Evolutionary conservation across 148 eudicot genomes (phyloP), one percentile per base, ranked within the genome.

Genomic region (Nepenthes gracilis): DNA sequence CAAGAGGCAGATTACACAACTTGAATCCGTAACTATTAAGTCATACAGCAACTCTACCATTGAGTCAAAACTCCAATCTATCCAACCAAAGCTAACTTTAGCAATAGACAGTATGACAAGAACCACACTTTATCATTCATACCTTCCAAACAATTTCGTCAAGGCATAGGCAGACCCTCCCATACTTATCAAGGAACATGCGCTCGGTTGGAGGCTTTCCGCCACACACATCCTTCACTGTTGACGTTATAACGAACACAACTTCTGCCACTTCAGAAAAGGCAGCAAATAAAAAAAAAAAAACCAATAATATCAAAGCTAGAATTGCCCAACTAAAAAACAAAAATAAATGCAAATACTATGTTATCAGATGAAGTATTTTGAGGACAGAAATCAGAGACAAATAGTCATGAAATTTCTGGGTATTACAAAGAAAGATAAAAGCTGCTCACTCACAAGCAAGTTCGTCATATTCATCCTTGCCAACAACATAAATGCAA

Each of bases 91-190:
- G 45, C 45, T 3, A 8, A 40, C 8, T 40, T 3, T 8, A 40
- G 45, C 45, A 40, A 40, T 8, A 40, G 45, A 40, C 45, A 40
- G 6, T 40, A 40, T 8, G 53, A 11, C 13, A 49, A 49, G n/a
- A 49, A 12, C 53, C 12, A 2, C 53, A n/a, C 2, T 5, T 49
- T 0, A 52, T 12, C 47, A 15, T 36, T 9, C 85, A 57, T 66
- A 94, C 99, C 89, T 78, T 79, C 95, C 99, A 94, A 9, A 86
- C 95, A 70, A 94, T 74, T 79, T 94, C 99, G 74, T 94, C 99
- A 64, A 89, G 77, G 72, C 90, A 86, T 74, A 94, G 78, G 74
- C 99, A 94, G 43, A 94, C 86, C 74, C 77, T 94, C 53, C 99
- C 99, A 52, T 94, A 94, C 82, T 94, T 94, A 68, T 94, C 97